Conservation (phyloP, 2,329 filamentous ascomycete species). For the Coleophoma crateriformis region DNA sequence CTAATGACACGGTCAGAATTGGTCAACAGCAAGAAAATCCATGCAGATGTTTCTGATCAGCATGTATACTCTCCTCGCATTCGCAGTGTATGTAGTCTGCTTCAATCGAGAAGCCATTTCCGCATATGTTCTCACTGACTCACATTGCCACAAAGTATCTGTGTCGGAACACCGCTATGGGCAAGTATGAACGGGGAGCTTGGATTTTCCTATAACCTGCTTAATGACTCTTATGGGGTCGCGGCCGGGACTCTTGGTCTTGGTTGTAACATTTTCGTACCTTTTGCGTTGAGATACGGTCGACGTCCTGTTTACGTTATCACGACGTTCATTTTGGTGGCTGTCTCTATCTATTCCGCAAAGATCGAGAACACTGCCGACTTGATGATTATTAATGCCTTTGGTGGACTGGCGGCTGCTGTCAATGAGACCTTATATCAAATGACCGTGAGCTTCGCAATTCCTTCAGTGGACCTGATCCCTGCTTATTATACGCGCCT, state of each 20-base stretch:
- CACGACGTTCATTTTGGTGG: conserved; percentile 32
- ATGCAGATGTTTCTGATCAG: conserved; percentile 35
- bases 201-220: conserved; percentile 30
- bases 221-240: conserved; percentile 40
- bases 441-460: conserved; percentile 27
- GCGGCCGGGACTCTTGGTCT: conserved; percentile 34
- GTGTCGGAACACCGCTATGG: conserved; percentile 29
- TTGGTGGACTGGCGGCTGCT: conserved; percentile 37
- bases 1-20: conserved; percentile 25
- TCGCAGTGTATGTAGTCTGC: conserved; percentile 35
- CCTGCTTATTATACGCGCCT: too few species aligned
- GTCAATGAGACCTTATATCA: conserved; percentile 37
- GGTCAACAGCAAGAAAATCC: conserved; percentile 34
- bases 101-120: conserved; percentile 24
- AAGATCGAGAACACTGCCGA: conserved; percentile 35
- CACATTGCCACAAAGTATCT: conserved; percentile 3
- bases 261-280: conserved; percentile 36
- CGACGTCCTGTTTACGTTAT: conserved; percentile 38
- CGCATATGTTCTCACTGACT: too few species aligned
- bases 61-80: conserved; percentile 35
- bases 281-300: conserved; percentile 40
- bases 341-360: conserved; percentile 34
- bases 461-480: too few species aligned
- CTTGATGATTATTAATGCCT: conserved; percentile 35
- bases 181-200: conserved; percentile 35